Conservation (phyloP, 148 eudicot genomes). For the Pharnaceum exiguum region DNA sequence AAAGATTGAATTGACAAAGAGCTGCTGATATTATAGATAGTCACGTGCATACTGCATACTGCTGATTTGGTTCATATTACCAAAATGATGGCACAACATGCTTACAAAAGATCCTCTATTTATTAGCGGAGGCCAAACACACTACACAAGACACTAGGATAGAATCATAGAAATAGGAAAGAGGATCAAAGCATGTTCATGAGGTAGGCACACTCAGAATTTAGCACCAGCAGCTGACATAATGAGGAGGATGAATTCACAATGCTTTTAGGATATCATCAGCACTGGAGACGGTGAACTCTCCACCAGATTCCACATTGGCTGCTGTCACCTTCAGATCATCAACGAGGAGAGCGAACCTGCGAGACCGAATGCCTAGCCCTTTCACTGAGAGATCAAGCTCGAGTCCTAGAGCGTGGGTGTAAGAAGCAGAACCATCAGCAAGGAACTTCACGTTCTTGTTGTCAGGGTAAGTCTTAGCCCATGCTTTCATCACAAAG, state of each 20-base stretch:
- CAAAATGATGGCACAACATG: not conserved
- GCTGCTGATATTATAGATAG: too few species aligned
- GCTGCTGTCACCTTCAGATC: conserved; percentile 71
- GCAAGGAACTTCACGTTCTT: conserved; percentile 72
- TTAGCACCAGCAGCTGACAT: not conserved
- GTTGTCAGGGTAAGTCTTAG: conserved; percentile 67
- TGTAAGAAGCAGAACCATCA: conserved; percentile 68
- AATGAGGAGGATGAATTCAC: conserved; percentile 18
- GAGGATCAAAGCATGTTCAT: not conserved
- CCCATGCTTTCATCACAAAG: conserved; percentile 91
- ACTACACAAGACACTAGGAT: not conserved
- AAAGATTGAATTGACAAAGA: too few species aligned
- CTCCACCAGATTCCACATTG: conserved; percentile 66
- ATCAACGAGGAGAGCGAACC: conserved; percentile 65
- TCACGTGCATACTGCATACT: not conserved
- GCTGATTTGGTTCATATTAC: not conserved
- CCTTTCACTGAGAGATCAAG: conserved; percentile 64
- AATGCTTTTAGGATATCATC: conserved; percentile 74
- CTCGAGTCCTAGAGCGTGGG: conserved; percentile 68
- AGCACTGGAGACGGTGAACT: conserved; percentile 68
- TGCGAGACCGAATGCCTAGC: conserved; percentile 56
- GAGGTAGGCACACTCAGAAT: not conserved
- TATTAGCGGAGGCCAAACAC: not conserved
- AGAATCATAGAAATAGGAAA: not conserved
- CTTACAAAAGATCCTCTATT: conserved; percentile 5